Conservation (phyloP, 2,329 filamentous ascomycete genomes). For the Ophiostoma tasmaniense region DNA sequence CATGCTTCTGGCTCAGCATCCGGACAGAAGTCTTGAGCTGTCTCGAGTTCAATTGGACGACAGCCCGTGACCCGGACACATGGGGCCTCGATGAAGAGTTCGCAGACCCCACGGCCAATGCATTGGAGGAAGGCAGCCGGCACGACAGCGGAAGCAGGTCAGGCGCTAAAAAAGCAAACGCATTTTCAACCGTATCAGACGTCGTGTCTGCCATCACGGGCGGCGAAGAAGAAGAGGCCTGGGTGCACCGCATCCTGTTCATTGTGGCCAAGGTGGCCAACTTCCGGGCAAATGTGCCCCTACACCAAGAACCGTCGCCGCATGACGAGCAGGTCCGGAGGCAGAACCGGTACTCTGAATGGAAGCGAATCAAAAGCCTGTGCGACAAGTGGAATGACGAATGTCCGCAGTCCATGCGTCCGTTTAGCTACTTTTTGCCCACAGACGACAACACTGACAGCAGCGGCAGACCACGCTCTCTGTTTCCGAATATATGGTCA, state of each 20-base stretch:
- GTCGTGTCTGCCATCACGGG: conserved; percentile 24
- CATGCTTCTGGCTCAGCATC: conserved; percentile 92
- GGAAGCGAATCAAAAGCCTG: conserved; percentile 69
- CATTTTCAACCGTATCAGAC: neutral
- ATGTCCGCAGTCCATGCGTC: conserved; percentile 79
- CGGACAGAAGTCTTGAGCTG: conserved; percentile 86
- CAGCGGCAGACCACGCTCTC: conserved; percentile 48
- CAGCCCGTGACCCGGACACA: conserved; percentile 80
- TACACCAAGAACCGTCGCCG: conserved; percentile 49
- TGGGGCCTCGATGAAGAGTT: conserved; percentile 83
- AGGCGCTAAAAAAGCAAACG: neutral
- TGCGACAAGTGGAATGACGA: conserved; percentile 74
- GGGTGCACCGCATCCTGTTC: conserved; percentile 84
- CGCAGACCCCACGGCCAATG: conserved; percentile 2
- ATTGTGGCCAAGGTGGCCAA: conserved; percentile 81
- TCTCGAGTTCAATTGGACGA: conserved; percentile 76
- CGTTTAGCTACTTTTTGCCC: conserved; percentile 66
- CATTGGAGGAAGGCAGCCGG: too few species aligned
- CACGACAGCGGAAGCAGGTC: neutral
- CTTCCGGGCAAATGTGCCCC: conserved; percentile 64
- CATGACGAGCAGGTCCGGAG: conserved; percentile 56
- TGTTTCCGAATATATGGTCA: conserved; percentile 81
- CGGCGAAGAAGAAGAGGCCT: conserved; percentile 63
- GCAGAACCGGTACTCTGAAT: conserved; percentile 62
- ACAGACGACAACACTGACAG: conserved; percentile 36